These are phyloP conservation scores for Verticillium dahliae DNA, from an alignment of 2,329 filamentous ascomycete species.

Conservation along the genomic window DNA sequence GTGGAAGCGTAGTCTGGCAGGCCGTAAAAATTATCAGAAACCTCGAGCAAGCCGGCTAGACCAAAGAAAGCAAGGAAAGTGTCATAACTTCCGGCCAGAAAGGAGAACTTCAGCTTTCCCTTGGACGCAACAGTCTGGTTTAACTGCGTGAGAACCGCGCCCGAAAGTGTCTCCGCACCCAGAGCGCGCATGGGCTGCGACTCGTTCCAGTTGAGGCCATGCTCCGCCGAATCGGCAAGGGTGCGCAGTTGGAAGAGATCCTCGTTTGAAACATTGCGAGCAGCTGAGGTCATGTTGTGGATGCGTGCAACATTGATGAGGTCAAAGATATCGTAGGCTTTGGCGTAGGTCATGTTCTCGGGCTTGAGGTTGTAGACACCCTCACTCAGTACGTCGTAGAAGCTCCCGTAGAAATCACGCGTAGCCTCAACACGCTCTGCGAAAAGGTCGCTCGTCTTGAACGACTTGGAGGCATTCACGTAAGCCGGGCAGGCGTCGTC, in stretches of 20 bases:
- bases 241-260: constrained; percentile 24
- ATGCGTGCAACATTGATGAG: constrained; percentile 27
- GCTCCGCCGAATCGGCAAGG: constrained; percentile 24
- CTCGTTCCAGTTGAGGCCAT: constrained; percentile 22
- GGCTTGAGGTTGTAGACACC: constrained; percentile 23
- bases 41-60: constrained; percentile 16
- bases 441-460: constrained; percentile 19
- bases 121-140: constrained; percentile 21
- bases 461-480: constrained; percentile 17
- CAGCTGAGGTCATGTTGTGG: constrained; percentile 20
- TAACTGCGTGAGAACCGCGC: constrained; percentile 21
- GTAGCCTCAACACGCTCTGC: constrained; percentile 18
- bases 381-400: constrained; percentile 19
- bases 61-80: constrained; percentile 29
- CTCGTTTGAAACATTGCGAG: constrained; percentile 22
- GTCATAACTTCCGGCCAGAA: constrained; percentile 26
- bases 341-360: constrained; percentile 24
- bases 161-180: constrained; percentile 22
- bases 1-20: constrained; percentile 28
- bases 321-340: constrained; percentile 29
- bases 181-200: constrained; percentile 21
- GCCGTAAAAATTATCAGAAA: constrained; percentile 22
- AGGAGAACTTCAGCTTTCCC: constrained; percentile 25
- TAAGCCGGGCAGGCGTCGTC: constrained; percentile 25
- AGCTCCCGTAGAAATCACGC: constrained; percentile 20